Conservation (phyloP, 106 monocot species). For the Dendrobium huoshanense region DNA sequence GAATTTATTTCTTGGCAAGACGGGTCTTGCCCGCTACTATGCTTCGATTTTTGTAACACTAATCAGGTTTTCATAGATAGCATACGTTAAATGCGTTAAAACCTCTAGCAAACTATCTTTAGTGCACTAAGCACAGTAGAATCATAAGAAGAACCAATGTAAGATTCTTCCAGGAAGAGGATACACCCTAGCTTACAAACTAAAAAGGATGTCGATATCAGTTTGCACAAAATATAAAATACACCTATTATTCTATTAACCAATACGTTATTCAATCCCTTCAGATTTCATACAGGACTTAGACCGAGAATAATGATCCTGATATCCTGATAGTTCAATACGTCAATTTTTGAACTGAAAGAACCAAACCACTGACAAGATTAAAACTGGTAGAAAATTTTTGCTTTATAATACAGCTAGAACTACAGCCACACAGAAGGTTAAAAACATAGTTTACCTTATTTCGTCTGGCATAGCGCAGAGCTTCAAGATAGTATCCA, state of each 20-base stretch:
- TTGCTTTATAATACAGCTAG: background rate
- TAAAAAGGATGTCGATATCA: too few relatives aligned
- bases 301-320: background rate
- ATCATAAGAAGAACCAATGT: too few relatives aligned
- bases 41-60: too few relatives aligned
- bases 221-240: too few relatives aligned
- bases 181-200: too few relatives aligned
- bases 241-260: background rate
- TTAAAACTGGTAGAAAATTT: background rate
- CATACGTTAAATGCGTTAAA: too few relatives aligned
- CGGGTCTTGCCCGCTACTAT: too few relatives aligned
- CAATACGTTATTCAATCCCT: background rate
- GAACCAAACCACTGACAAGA: background rate
- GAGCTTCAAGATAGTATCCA: conserved; percentile 82
- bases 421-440: background rate
- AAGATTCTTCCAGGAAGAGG: too few relatives aligned
- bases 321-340: background rate
- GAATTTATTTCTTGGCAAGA: too few relatives aligned
- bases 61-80: too few relatives aligned
- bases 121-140: too few relatives aligned
- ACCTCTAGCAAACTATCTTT: too few relatives aligned
- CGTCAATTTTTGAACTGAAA: background rate
- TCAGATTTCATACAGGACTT: background rate
- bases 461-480: conserved; percentile 77
- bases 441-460: conserved; percentile 37